These are phyloP conservation scores for Grosmannia serpens DNA, from an alignment of 2,329 filamentous ascomycete species.

Conservation along the genomic window DNA sequence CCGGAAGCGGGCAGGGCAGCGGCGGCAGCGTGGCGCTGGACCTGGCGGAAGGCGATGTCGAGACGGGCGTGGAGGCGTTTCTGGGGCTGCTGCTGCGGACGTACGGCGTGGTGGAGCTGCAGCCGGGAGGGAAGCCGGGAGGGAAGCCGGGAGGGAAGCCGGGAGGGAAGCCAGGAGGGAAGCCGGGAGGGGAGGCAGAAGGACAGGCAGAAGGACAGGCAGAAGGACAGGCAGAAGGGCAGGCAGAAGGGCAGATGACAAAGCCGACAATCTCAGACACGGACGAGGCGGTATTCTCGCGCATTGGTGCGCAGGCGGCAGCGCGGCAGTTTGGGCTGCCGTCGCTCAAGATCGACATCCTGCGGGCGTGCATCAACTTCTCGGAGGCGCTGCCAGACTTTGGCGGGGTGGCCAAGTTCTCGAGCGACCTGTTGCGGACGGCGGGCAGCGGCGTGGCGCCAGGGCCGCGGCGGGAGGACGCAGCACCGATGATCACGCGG, in stretches of 20 bases:
- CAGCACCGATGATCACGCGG: conserved; percentile 55
- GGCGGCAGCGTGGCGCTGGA: conserved; percentile 39
- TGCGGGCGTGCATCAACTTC: conserved; percentile 84
- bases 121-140: too few species aligned
- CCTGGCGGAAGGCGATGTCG: conserved; percentile 52
- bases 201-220: too few species aligned
- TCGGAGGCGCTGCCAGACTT: conserved; percentile 92
- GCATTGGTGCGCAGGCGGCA: conserved; percentile 48
- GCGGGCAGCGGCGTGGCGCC: conserved; percentile 73
- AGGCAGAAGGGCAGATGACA: too few species aligned
- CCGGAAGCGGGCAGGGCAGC: conserved; percentile 31
- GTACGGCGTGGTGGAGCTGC: conserved; percentile 50
- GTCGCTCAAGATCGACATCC: conserved; percentile 71
- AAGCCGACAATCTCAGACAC: conserved; percentile 14
- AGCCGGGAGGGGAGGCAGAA: too few species aligned
- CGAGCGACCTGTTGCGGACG: conserved; percentile 69
- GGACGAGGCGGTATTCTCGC: conserved; percentile 39
- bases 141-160: too few species aligned
- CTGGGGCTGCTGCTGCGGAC: conserved; percentile 49
- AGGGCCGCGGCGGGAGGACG: conserved; percentile 54
- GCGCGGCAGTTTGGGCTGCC: conserved; percentile 63
- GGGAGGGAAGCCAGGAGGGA: too few species aligned
- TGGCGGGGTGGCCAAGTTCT: conserved; percentile 77
- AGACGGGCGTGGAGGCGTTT: conserved; percentile 53
- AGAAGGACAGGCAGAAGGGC: too few species aligned